Base-by-base conservation (phyloP, 1,139 yeast genomes). In the Yarrowia galli region DNA sequence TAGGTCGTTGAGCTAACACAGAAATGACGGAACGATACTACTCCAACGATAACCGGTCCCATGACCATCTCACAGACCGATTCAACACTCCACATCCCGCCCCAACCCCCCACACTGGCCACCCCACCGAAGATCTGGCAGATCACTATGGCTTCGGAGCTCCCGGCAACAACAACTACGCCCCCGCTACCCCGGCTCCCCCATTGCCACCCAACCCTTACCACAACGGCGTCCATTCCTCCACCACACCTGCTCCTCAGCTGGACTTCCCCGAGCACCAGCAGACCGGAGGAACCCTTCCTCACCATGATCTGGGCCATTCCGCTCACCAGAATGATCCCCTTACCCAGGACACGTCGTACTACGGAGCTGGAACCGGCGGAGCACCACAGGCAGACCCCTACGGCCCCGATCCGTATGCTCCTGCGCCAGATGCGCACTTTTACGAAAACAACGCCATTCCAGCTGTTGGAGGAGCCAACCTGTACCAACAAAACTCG, bases 11-110 rank as follows among this genome's bases (percentile, higher is more conserved):
- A 3, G 23, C 64, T 58, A 58, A 58, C 51, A 2, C 28, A 58
- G 64, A 58, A 58, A 58, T 58, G 64, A 58, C 64, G 42, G 64
- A 58, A 22, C 51, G 64, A 18, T 58, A 58, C 64, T 58, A 58
- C 51, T 28, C 64, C 25, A 58, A 58, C 51, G 64, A 58, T 20
- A 58, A 58, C 42, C 49, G 64, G 42, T 58, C 64, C 16, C 64
- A 58, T 16, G 64, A 58, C 16, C 64, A 43, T 18, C 64, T 58
- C 38, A 58, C 64, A 9, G 64, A 58, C 32, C 40, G 64, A 15
- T 58, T 15, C 12, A 32, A 25, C 22, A 58, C 64, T 1, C 66
- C 66, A 12, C 66, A 46, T 13, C 66, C 66, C 1, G 46, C 56
- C 1, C 56, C 43, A 0, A 45, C 66, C 1, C 54, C 56, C 23